Base-by-base conservation (phyloP, 805 yeast species). In the Kodamaea fukazawae region DNA sequence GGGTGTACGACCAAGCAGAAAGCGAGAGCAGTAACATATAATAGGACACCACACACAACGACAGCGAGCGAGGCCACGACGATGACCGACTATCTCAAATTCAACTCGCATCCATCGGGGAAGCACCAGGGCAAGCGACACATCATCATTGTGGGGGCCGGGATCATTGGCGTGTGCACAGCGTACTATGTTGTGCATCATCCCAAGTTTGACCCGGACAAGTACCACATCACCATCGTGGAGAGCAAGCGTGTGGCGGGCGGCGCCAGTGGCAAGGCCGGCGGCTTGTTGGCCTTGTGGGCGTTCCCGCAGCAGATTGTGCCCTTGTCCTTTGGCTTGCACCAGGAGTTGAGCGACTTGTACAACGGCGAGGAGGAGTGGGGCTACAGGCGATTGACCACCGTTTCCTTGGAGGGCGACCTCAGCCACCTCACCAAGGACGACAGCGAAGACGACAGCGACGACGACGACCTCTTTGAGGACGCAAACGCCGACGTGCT, bases 191-290 rank as follows among this genome's bases (percentile, higher is more conserved):
- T 93, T 29, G 85, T 93, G 2, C 75, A 76, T 42, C 98, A 91
- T 60, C 91, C 95, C 2, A 73, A 75, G 40, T 91, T 81, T 60
- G 83, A 84, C 51, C 78, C 86, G 0, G 67, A 70, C 23, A 81
- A 78, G 42, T 81, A 86, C 56, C 89, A 86, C 53, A 86, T 91
- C 47, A 86, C 96, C 5, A 76, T 91, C 13, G 58, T 93, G 10
- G 99, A 91, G 61, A 81, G 91, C 38, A 87, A 86, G 46, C 72
- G 96, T 53, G 95, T 95, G 4, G 99, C 98, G 0, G 95, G 96
- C 38, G 98, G 96, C 34, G 98, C 99, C 13, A 78, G 88, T 30
- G 99, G 99, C 40, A 93, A 91, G 54, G 98, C 99, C 5, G 99
- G 98, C 32, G 99, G 99, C 0, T 70, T 91, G 36, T 65, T 91